A percentile compares a stretch with the other conserved stretches of the same genome.
These are phyloP conservation scores for Cladophialophora yegresii DNA, from an alignment of 2,329 filamentous ascomycete genomes.

Conservation along the genomic window DNA sequence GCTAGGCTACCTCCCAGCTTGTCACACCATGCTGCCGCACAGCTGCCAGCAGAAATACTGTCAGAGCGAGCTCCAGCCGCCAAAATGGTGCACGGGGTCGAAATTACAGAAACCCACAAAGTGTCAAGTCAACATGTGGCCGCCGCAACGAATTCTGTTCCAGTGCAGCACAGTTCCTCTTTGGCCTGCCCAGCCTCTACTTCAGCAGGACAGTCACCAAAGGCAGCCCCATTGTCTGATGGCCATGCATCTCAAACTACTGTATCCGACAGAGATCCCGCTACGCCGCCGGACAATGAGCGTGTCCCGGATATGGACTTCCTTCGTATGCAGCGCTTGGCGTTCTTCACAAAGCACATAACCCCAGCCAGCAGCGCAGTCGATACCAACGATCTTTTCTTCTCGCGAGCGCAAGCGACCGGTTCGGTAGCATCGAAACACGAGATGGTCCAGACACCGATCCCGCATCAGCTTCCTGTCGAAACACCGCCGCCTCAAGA, in stretches of 20 bases:
- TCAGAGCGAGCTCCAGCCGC: background rate
- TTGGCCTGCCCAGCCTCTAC: background rate
- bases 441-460: conserved; percentile 1
- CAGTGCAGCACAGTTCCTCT: background rate
- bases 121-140: background rate
- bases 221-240: background rate
- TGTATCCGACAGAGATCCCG: background rate
- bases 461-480: background rate
- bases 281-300: background rate
- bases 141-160: background rate
- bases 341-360: conserved; percentile 28
- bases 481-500: background rate
- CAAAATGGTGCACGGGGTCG: background rate
- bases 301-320: conserved; percentile 19
- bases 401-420: conserved; percentile 2
- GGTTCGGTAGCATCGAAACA: background rate
- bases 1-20: background rate
- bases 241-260: conserved; percentile 11
- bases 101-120: background rate
- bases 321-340: conserved; percentile 29
- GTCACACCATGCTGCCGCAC: background rate
- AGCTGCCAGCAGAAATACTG: background rate
- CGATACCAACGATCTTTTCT: conserved; percentile 4
- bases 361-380: background rate
- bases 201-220: background rate